These are phyloP conservation scores for Beauveria asiatica DNA, from an alignment of 2,329 filamentous ascomycete genomes.

Conservation along the genomic window DNA sequence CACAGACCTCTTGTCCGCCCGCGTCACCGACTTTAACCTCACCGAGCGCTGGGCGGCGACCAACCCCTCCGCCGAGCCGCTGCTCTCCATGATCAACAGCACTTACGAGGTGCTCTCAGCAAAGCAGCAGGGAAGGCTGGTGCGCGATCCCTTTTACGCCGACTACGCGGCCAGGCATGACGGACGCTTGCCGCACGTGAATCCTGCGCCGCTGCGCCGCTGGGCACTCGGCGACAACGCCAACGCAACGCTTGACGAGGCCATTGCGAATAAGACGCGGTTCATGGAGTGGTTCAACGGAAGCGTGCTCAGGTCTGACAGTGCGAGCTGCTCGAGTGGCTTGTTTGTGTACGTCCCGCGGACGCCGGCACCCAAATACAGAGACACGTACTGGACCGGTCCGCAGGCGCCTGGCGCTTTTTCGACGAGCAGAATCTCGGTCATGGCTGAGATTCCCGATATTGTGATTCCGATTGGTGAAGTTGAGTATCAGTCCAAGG, in stretches of 20 bases:
- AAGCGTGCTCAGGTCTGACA: constrained; percentile 32
- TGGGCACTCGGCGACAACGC: constrained; percentile 27
- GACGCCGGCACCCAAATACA: constrained; percentile 16
- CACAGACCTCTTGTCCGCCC: constrained; percentile 18
- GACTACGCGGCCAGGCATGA: constrained; percentile 24
- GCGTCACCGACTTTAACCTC: constrained; percentile 16
- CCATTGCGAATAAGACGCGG: constrained; percentile 40
- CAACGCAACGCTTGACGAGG: constrained; percentile 25
- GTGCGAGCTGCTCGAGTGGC: constrained; percentile 35
- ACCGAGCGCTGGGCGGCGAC: constrained; percentile 20
- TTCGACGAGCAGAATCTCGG: constrained; percentile 24
- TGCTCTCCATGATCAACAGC: constrained; percentile 21
- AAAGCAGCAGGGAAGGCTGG: constrained; percentile 26
- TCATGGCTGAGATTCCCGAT: constrained; percentile 31
- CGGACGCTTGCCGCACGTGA: constrained; percentile 26
- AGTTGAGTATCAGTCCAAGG: constrained; percentile 22
- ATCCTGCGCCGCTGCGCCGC: constrained; percentile 26
- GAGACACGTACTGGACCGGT: constrained; percentile 28
- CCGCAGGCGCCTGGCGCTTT: constrained; percentile 41
- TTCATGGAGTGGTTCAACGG: constrained; percentile 38
- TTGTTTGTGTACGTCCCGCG: constrained; percentile 38
- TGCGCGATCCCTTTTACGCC: constrained; percentile 28
- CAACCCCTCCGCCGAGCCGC: constrained; percentile 9
- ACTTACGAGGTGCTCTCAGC: constrained; percentile 29
- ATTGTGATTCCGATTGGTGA: constrained; percentile 35